A percentile compares a stretch with the other conserved stretches of the same genome.
Conservation (phyloP, 768 basidiomycete species). For the Boletus speciosus region DNA sequence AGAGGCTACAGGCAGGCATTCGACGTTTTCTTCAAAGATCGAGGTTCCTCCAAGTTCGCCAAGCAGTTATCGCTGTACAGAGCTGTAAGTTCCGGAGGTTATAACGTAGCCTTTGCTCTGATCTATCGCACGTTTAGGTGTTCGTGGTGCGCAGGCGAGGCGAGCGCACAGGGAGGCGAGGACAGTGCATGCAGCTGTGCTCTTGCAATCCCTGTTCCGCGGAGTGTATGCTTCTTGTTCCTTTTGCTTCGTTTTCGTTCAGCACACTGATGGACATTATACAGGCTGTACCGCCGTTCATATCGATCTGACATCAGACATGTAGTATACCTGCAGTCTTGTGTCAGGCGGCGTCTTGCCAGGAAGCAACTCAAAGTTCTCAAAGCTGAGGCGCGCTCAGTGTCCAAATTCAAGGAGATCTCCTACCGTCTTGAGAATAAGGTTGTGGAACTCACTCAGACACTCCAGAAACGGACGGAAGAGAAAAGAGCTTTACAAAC, state of each 20-base stretch:
- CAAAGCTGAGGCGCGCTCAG: conserved; percentile 90
- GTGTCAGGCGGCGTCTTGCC: conserved; percentile 84
- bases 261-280: conserved; percentile 5
- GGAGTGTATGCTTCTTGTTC: conserved; percentile 67
- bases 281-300: conserved; percentile 51
- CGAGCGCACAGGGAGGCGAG: conserved; percentile 54
- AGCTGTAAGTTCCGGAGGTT: conserved; percentile 59
- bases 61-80: conserved; percentile 71
- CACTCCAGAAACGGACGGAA: conserved; percentile 80
- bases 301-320: conserved; percentile 61
- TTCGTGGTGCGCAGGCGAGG: conserved; percentile 74
- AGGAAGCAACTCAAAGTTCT: conserved; percentile 80
- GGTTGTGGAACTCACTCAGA: conserved; percentile 97
- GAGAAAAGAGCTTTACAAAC: conserved; percentile 86
- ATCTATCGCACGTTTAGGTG: conserved; percentile 40
- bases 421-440: conserved; percentile 98
- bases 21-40: conserved; percentile 74
- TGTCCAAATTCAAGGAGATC: conserved; percentile 97
- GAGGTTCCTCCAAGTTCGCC: conserved; percentile 59
- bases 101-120: conserved; percentile 2
- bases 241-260: background rate
- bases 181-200: conserved; percentile 57
- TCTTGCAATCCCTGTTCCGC: conserved; percentile 79
- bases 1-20: conserved; percentile 68
- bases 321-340: conserved; percentile 87